These are phyloP conservation scores for Monosporozyma servazzii DNA, from an alignment of 805 yeast species.

Conservation along the genomic window DNA sequence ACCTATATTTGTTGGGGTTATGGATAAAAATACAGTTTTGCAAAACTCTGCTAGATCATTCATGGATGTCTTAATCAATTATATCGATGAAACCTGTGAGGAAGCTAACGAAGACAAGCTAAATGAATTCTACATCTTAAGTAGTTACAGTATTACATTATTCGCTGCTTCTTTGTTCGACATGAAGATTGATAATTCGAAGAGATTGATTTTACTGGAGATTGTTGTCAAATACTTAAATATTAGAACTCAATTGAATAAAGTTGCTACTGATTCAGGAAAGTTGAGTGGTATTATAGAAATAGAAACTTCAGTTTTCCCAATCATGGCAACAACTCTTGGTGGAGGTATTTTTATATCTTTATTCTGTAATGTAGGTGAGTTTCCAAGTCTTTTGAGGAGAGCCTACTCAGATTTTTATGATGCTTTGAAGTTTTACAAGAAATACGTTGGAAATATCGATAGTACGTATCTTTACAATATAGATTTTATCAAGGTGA, in stretches of 20 bases:
- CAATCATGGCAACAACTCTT: slow-evolving; percentile 29
- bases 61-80: slow-evolving; percentile 18
- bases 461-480: slow-evolving; percentile 19
- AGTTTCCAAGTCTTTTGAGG: slow-evolving; percentile 8
- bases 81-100: slow-evolving; percentile 15
- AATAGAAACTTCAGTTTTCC: slow-evolving; percentile 22
- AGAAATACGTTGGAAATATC: slow-evolving; percentile 15
- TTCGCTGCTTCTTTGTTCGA: slow-evolving; percentile 29
- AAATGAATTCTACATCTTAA: slow-evolving; percentile 8
- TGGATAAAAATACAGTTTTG: slow-evolving; percentile 29
- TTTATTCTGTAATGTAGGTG: slow-evolving; percentile 32
- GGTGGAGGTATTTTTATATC: slow-evolving; percentile 44
- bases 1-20: slow-evolving; percentile 31
- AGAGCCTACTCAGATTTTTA: slow-evolving; percentile 8
- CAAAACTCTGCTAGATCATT: slow-evolving; percentile 30
- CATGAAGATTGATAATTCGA: slow-evolving; percentile 19
- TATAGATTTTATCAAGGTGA: slow-evolving; percentile 32
- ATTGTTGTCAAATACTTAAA: slow-evolving; percentile 33
- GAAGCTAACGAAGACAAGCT: slow-evolving; percentile 7
- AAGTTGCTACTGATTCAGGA: slow-evolving; percentile 18
- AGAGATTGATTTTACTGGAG: slow-evolving; percentile 29
- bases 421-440: slow-evolving; percentile 14
- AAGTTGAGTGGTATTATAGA: slow-evolving; percentile 12
- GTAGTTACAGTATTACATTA: slow-evolving; percentile 30
- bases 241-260: slow-evolving; percentile 24